phyloP scores from a whole-genome alignment of 2,329 filamentous ascomycete genomes.

The Fusarium tanahbumbuense region DNA sequence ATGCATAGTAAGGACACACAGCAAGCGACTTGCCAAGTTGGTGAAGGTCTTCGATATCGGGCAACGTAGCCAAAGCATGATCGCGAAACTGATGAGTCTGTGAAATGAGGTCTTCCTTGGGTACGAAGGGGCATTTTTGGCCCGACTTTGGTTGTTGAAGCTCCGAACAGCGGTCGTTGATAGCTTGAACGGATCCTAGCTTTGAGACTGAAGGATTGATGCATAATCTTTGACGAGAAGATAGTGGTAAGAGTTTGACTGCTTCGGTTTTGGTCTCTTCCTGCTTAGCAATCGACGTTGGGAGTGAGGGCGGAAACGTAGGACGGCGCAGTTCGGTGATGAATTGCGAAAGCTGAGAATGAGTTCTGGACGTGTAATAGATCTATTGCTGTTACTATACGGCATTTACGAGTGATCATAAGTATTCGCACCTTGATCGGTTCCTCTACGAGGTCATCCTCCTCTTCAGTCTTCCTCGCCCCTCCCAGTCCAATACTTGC shows the following conservation, averaged over 20 bases:
- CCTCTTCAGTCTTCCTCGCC: slow-evolving; percentile 51
- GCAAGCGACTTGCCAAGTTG: slow-evolving; percentile 80
- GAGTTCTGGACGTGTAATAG: slow-evolving; percentile 91
- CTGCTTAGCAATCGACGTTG: slow-evolving; percentile 53
- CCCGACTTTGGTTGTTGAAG: slow-evolving; percentile 76
- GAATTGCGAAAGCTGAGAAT: slow-evolving; percentile 92
- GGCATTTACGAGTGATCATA: slow-evolving; percentile 1
- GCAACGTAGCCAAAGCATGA: slow-evolving; percentile 82
- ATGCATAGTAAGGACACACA: slow-evolving; percentile 97
- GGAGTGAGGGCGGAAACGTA: slow-evolving; percentile 78
- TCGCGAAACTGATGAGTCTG: slow-evolving; percentile 86
- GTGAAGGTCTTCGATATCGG: slow-evolving; percentile 93
- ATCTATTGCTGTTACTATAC: slow-evolving; percentile 64
- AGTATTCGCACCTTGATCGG: slow-evolving; percentile 70
- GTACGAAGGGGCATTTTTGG: slow-evolving; percentile 79
- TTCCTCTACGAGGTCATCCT: slow-evolving; percentile 65
- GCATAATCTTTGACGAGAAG: slow-evolving; percentile 87
- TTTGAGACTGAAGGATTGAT: slow-evolving; percentile 86
- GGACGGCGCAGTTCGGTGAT: slow-evolving; percentile 84
- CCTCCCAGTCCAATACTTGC: slow-evolving; percentile 68
- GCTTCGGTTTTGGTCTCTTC: slow-evolving; percentile 49
- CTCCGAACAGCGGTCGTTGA: slow-evolving; percentile 94
- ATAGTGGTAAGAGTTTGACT: slow-evolving; percentile 84
- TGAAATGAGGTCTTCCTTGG: slow-evolving; percentile 78
- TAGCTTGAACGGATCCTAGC: slow-evolving; percentile 78